phyloP scores from a whole-genome alignment of 805 yeast species.

The Cyberlindnera xylosilytica region DNA sequence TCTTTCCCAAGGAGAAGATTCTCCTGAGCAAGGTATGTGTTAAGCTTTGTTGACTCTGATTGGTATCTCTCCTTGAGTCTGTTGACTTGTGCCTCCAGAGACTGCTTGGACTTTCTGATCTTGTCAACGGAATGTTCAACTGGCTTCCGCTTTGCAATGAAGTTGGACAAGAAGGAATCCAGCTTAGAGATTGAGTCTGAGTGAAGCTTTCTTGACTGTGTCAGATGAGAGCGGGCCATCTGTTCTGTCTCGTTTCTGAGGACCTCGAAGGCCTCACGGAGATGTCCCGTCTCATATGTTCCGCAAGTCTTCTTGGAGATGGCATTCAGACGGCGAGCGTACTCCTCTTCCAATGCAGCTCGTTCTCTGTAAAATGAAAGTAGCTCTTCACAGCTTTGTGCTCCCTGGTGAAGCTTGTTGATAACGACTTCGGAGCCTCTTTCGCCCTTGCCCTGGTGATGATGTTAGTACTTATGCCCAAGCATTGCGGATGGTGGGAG shows the following conservation, averaged over 20 bases:
- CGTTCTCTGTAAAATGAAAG: constrained; percentile 50
- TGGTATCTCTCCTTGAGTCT: constrained; percentile 48
- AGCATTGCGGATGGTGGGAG: too few relatives aligned
- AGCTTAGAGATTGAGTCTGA: constrained; percentile 52
- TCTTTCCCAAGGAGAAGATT: constrained; percentile 74
- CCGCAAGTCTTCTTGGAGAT: constrained; percentile 53
- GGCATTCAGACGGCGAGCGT: constrained; percentile 50
- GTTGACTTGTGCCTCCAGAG: constrained; percentile 35
- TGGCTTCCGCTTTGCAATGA: constrained; percentile 52
- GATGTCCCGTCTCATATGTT: constrained; percentile 53
- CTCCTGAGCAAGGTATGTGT: constrained; percentile 57
- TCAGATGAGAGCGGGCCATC: constrained; percentile 53
- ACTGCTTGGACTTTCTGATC: constrained; percentile 45
- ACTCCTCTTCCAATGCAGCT: constrained; percentile 69
- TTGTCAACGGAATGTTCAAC: constrained; percentile 56
- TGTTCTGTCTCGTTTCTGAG: constrained; percentile 56
- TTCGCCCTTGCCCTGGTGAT: constrained; percentile 52
- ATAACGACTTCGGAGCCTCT: constrained; percentile 55
- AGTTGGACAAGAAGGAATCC: constrained; percentile 46
- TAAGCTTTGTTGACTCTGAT: constrained; percentile 54
- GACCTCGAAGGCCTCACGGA: constrained; percentile 56
- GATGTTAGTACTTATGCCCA: constrained; percentile 24
- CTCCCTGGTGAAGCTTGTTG: constrained; percentile 55
- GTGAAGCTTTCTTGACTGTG: constrained; percentile 47
- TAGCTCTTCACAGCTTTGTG: constrained; percentile 53